Base-by-base conservation (phyloP, 2,329 filamentous ascomycete species). In the Diatrype stigma region DNA sequence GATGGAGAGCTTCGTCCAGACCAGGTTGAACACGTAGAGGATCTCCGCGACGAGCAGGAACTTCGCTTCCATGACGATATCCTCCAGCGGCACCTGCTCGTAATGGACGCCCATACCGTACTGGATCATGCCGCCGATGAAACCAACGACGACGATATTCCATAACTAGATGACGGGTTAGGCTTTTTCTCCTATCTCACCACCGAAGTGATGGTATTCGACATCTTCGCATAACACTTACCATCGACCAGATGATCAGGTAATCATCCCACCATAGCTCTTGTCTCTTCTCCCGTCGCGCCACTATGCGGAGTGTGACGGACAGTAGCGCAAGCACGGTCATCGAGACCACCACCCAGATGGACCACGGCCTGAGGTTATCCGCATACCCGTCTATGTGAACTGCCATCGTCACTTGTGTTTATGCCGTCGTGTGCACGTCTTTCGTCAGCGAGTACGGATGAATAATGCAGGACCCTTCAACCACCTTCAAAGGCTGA, bases 201-300 rank as follows among this genome's bases (percentile, higher is more conserved):
- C 6, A 3, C 22, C 19, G 38, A 23, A 21, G 8, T 8, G 17
- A 42, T 8, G 17, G 22, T 42, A 42, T 42, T 19, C 38, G 7
- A 26, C 16, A 17, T 30, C 45, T 11, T 46, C 3, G 30, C 47
- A 34, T n/a, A n/a, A n/a, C n/a, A 57, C 64, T 42, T 58, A 77
- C 74, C 74, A 75, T 73, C 1, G 75, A 77, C 47, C 72, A 76
- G 0, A 77, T 51, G 50, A 78, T 74, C 60, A 75, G 66, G 59
- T 69, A 77, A 58, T 78, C 75, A 62, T 78, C 75, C 75, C 74
- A 77, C 75, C 75, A 78, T 5, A 77, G 58, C 51, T 61, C 59
- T 50, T 75, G 73, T 2, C 62, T 68, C 44, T 73, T 73, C 42
- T 75, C 60, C 46, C 67, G 66, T 11, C 75, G 71, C 50, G 72